These are phyloP conservation scores for Citrus mangshanensis DNA, from an alignment of 345 rosid genomes.

Conservation along the genomic window DNA sequence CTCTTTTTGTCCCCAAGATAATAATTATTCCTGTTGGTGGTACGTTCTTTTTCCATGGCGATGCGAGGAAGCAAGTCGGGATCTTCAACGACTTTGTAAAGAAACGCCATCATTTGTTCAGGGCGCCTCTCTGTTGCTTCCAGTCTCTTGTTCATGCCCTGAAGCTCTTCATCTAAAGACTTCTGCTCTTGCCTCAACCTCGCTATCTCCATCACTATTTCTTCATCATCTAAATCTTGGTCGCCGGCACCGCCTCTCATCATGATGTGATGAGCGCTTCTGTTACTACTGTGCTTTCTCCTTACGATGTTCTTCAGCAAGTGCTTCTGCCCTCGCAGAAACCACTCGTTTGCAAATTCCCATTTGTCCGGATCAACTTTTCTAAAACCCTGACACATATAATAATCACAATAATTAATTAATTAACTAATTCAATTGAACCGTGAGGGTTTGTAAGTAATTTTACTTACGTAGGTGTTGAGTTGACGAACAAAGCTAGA, in stretches of 20 bases:
- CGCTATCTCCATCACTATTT: conserved; percentile 59
- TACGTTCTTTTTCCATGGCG: conserved; percentile 53
- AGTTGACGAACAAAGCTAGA: conserved; percentile 96
- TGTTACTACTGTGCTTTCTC: conserved; percentile 53
- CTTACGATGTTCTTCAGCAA: conserved; percentile 68
- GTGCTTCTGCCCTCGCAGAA: conserved; percentile 78
- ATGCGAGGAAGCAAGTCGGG: conserved; percentile 75
- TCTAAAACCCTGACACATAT: conserved; percentile 61
- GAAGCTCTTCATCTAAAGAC: conserved; percentile 52
- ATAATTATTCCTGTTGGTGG: neutral
- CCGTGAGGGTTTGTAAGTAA: too few species aligned
- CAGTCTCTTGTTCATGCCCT: conserved; percentile 63
- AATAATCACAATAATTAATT: too few species aligned
- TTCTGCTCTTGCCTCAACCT: conserved; percentile 77
- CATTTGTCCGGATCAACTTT: conserved; percentile 92
- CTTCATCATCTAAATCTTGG: conserved; percentile 54
- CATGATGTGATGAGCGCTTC: conserved; percentile 17
- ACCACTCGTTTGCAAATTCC: conserved; percentile 95
- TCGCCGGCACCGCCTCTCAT: conserved; percentile 14
- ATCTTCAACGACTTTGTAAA: conserved; percentile 70
- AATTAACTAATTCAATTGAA: too few species aligned
- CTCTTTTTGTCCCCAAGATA: conserved; percentile 43
- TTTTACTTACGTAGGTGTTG: conserved; percentile 70
- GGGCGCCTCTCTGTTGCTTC: conserved; percentile 88
- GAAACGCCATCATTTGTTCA: conserved; percentile 89